Conservation (phyloP, 2,329 filamentous ascomycete species). For the Sporothrix euskadiensis region DNA sequence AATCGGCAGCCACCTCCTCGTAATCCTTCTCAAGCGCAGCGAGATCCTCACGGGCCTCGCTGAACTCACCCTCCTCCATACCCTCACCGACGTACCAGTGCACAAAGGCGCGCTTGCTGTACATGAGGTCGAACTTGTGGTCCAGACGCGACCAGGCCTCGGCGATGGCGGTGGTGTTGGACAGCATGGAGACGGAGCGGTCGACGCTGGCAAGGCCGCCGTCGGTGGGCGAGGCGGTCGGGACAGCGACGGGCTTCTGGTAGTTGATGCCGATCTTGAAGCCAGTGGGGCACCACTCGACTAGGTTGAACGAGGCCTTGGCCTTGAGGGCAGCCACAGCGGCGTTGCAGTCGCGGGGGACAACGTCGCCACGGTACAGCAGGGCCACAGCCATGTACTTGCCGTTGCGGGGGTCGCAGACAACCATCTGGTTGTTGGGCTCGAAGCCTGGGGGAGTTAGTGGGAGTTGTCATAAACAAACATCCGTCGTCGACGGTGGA, state of each 20-base stretch:
- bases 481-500: not conserved
- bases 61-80: slow-evolving; percentile 92
- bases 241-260: slow-evolving; percentile 65
- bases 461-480: not conserved
- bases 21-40: slow-evolving; percentile 85
- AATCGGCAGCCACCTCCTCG: slow-evolving; percentile 79
- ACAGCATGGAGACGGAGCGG: slow-evolving; percentile 67
- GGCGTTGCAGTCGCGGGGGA: slow-evolving; percentile 67
- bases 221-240: slow-evolving; percentile 52
- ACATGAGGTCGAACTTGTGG: slow-evolving; percentile 77
- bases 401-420: slow-evolving; percentile 71
- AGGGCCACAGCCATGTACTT: slow-evolving; percentile 77
- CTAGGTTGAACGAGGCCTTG: slow-evolving; percentile 70
- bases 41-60: slow-evolving; percentile 81
- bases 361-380: slow-evolving; percentile 70
- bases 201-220: slow-evolving; percentile 63
- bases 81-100: slow-evolving; percentile 85
- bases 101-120: slow-evolving; percentile 74
- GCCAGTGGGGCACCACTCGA: slow-evolving; percentile 74
- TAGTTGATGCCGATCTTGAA: slow-evolving; percentile 78
- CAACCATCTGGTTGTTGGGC: slow-evolving; percentile 78
- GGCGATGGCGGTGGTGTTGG: slow-evolving; percentile 73
- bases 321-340: slow-evolving; percentile 68
- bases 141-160: slow-evolving; percentile 72
- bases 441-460: slow-evolving; percentile 59